A percentile compares a stretch with the other conserved stretches of the same genome.
phyloP scores from a whole-genome alignment of 225 moss, liverwort and hornwort species.

The Marchantia paleacea region DNA sequence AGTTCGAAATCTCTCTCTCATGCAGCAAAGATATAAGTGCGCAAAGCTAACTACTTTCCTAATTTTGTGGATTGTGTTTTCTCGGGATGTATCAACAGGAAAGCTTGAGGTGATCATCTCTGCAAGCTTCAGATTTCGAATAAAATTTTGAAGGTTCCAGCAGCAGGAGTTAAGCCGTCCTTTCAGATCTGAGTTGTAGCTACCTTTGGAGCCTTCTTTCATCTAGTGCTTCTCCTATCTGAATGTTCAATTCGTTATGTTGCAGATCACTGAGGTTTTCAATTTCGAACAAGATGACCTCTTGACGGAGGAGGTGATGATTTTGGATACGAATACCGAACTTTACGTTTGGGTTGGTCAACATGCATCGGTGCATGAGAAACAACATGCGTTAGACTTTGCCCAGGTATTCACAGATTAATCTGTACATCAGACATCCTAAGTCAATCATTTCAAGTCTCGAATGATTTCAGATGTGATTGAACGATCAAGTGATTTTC shows the following conservation, averaged over 20 bases:
- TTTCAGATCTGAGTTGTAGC: background rate
- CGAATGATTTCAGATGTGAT: background rate
- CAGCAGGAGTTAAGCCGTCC: too few species aligned
- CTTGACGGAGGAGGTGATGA: constrained; percentile 88
- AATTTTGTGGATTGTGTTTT: background rate
- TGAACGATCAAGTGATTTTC: background rate
- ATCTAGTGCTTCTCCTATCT: background rate
- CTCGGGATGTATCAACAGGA: constrained; percentile 15
- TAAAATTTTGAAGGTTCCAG: background rate
- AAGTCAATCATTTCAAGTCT: too few species aligned
- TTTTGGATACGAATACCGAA: constrained; percentile 67
- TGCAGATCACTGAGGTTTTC: constrained; percentile 74
- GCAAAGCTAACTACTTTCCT: background rate
- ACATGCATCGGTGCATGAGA: constrained; percentile 53
- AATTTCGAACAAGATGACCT: constrained; percentile 94
- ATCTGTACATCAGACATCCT: too few species aligned
- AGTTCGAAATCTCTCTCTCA: background rate
- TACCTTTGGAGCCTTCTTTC: background rate
- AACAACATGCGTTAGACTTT: constrained; percentile 52
- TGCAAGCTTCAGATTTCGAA: background rate
- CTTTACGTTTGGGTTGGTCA: constrained; percentile 80
- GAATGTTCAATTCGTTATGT: background rate
- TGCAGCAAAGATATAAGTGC: background rate
- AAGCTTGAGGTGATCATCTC: constrained; percentile 38
- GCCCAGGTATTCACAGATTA: constrained; percentile 44